Percentiles rank a stretch among this genome's conserved stretches.
Conservation (phyloP, 2,329 filamentous ascomycete genomes). For the Aspergillus sp. region DNA sequence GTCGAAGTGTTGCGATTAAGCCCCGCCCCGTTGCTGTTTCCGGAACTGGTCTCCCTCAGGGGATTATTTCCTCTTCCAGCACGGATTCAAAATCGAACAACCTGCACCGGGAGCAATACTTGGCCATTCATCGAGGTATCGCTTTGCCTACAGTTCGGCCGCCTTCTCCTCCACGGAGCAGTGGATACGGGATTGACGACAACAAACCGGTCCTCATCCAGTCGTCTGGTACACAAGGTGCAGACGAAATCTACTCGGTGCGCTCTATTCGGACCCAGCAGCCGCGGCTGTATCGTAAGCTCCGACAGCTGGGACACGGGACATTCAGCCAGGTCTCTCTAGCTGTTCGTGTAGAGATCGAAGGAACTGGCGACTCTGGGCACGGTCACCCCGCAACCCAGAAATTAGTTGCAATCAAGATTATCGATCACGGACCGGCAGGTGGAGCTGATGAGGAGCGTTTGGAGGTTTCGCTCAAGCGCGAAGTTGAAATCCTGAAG, state of each 20-base stretch:
- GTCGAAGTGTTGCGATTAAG: conserved; percentile 62
- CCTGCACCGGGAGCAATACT: conserved; percentile 74
- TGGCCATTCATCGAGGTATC: conserved; percentile 76
- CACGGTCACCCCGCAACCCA: conserved; percentile 52
- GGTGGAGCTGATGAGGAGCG: conserved; percentile 91
- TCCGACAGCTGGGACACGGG: conserved; percentile 82
- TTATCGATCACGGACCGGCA: conserved; percentile 90
- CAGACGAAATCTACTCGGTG: conserved; percentile 68
- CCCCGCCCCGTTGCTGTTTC: conserved; percentile 71
- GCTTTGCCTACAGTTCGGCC: conserved; percentile 59
- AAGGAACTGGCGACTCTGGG: conserved; percentile 35
- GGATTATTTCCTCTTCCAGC: conserved; percentile 50
- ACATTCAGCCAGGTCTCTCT: conserved; percentile 95
- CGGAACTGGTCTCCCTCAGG: conserved; percentile 52
- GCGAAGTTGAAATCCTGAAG: conserved; percentile 92
- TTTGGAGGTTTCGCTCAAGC: conserved; percentile 88
- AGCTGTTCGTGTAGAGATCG: conserved; percentile 72
- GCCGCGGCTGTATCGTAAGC: conserved; percentile 72
- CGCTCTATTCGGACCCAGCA: conserved; percentile 67
- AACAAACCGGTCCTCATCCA: conserved; percentile 36
- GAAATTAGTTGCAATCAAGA: conserved; percentile 88
- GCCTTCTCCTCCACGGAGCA: conserved; percentile 81
- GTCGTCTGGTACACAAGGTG: conserved; percentile 17
- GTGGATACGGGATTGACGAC: conserved; percentile 54
- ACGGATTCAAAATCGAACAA: conserved; percentile 37